Conservation (phyloP, 495 filamentous ascomycete species). For the Lentithecium fluviatile region DNA sequence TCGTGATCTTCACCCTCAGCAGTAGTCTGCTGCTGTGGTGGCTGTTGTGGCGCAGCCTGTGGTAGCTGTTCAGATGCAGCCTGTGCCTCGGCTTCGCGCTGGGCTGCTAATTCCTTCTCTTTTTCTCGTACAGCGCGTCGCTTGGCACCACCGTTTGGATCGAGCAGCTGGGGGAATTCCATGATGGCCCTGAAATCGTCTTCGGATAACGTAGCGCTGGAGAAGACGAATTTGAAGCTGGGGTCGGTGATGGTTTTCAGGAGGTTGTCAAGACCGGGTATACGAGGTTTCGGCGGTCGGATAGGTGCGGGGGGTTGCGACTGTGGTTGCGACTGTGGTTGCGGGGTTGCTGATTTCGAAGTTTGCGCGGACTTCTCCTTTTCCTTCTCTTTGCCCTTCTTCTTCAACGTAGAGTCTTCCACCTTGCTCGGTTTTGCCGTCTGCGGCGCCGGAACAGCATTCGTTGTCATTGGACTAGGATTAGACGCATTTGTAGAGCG, state of each 20-base stretch:
- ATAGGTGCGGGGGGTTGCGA: conserved; percentile 1
- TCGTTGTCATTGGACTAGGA: conserved; percentile 74
- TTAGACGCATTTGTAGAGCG: conserved; percentile 73
- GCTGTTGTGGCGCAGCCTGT: conserved; percentile 38
- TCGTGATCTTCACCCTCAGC: conserved; percentile 38
- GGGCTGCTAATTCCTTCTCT: conserved; percentile 55
- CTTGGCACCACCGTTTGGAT: conserved; percentile 71
- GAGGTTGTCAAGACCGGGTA: conserved; percentile 39
- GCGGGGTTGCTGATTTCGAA: conserved; percentile 24
- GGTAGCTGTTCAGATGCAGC: no score
- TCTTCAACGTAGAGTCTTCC: conserved; percentile 5
- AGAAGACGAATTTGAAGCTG: conserved; percentile 62
- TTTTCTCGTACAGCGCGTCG: conserved; percentile 65
- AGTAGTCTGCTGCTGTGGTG: conserved; percentile 30
- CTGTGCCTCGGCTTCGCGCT: conserved; percentile 59
- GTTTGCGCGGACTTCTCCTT: conserved; percentile 11
- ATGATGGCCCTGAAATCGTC: conserved; percentile 58
- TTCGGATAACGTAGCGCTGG: conserved; percentile 48
- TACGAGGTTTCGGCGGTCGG: conserved; percentile 19
- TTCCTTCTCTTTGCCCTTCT: conserved; percentile 24
- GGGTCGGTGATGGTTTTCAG: conserved; percentile 57
- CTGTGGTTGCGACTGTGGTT: conserved; percentile 23
- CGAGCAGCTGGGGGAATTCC: conserved; percentile 75
- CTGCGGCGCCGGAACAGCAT: conserved; percentile 44
- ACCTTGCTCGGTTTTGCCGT: conserved; percentile 24